Percentiles rank a stretch among this genome's conserved stretches.
These are phyloP conservation scores for Malassezia psittaci DNA, from an alignment of 1,284 basidiomycete species.

Conservation along the genomic window DNA sequence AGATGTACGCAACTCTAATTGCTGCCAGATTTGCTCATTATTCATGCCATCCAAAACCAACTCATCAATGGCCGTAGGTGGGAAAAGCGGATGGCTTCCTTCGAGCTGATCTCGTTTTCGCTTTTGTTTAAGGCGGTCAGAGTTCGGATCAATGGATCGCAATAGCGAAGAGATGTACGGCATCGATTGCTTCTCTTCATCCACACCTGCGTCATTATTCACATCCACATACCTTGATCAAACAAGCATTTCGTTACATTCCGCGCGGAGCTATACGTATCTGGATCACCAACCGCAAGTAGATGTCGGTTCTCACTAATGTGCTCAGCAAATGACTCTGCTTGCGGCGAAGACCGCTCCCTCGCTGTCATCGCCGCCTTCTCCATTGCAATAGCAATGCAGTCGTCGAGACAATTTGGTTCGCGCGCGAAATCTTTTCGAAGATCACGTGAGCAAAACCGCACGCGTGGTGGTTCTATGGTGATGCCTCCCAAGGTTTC, in stretches of 20 bases:
- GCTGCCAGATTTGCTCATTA: constrained; percentile 82
- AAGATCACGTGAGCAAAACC: constrained; percentile 5
- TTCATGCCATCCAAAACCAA: constrained; percentile 75
- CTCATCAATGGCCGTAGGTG: constrained; percentile 63
- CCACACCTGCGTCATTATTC: constrained; percentile 2
- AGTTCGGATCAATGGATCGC: constrained; percentile 1
- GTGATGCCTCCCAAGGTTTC: constrained; percentile 35
- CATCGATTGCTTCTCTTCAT: constrained; percentile 2
- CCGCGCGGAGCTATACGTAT: not conserved
- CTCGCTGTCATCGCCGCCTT: not conserved
- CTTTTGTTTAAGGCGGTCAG: not conserved
- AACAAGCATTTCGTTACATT: constrained; percentile 12
- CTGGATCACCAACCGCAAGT: constrained; percentile 2
- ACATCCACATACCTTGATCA: constrained; percentile 12
- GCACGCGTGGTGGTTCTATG: not conserved
- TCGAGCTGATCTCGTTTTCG: constrained; percentile 30
- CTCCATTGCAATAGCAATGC: not conserved
- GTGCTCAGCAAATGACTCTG: not conserved
- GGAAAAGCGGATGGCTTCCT: constrained; percentile 50
- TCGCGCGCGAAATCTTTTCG: constrained; percentile 2
- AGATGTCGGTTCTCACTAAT: constrained; percentile 1
- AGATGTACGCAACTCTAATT: constrained; percentile 35
- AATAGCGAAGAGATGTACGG: constrained; percentile 15
- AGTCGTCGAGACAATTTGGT: not conserved
- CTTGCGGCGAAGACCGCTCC: not conserved